Percentiles rank a stretch among this genome's conserved stretches.
These are phyloP conservation scores for Tetrapisispora pingtungensis DNA, from an alignment of 805 yeast genomes.

Conservation along the genomic window DNA sequence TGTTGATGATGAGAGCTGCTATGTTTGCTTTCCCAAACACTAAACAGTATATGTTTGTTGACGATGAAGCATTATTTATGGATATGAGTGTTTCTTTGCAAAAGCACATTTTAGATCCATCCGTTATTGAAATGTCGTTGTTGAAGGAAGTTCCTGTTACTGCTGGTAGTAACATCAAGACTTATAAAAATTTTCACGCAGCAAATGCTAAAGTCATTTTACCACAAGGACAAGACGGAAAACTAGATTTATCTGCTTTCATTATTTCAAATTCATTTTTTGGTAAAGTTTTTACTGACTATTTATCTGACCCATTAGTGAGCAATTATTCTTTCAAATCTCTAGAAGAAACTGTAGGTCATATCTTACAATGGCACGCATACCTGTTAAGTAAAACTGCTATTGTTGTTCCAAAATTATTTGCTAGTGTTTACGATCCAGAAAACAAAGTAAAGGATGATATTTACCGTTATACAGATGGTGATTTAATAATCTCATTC, in stretches of 20 bases:
- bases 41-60: constrained; percentile 84
- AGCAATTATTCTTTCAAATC: constrained; percentile 46
- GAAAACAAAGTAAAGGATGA: constrained; percentile 29
- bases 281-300: constrained; percentile 63
- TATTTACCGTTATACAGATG: constrained; percentile 41
- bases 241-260: constrained; percentile 61
- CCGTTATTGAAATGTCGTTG: constrained; percentile 53
- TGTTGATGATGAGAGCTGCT: constrained; percentile 59
- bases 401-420: constrained; percentile 53
- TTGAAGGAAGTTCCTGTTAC: constrained; percentile 62
- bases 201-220: constrained; percentile 48
- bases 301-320: constrained; percentile 66
- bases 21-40: constrained; percentile 86
- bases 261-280: constrained; percentile 44
- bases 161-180: constrained; percentile 29
- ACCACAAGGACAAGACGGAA: constrained; percentile 52
- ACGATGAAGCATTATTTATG: constrained; percentile 69
- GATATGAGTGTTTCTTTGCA: constrained; percentile 51
- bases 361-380: constrained; percentile 93
- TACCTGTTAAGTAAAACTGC: constrained; percentile 61
- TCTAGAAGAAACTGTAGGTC: constrained; percentile 53
- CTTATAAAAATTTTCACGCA: constrained; percentile 52
- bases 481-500: constrained; percentile 61
- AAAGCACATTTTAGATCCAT: constrained; percentile 48
- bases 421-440: constrained; percentile 39